These are phyloP conservation scores for Hypoxylon sp. DNA, from an alignment of 2,329 filamentous ascomycete species.

Conservation along the genomic window DNA sequence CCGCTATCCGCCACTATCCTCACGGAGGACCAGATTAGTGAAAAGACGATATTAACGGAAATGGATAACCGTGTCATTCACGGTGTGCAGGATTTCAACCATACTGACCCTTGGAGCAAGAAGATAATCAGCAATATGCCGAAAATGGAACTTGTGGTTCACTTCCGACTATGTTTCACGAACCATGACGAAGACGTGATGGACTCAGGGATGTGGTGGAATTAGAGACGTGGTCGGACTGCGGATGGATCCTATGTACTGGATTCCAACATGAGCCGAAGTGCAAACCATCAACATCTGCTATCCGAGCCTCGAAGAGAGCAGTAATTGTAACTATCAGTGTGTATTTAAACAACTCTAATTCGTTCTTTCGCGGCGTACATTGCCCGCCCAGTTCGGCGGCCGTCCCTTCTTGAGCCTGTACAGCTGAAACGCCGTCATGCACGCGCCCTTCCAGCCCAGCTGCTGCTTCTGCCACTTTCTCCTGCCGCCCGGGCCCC, in stretches of 20 bases:
- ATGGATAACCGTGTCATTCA: constrained; percentile 31
- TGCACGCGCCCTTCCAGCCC: constrained; percentile 61
- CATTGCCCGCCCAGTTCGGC: constrained; percentile 25
- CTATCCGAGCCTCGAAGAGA: too few relatives aligned
- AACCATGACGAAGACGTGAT: constrained; percentile 22
- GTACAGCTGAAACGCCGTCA: constrained; percentile 54
- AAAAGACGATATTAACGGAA: constrained; percentile 28
- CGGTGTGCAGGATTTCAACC: constrained; percentile 32
- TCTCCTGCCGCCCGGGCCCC: constrained; percentile 41
- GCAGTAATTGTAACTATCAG: too few relatives aligned
- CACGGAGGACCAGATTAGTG: constrained; percentile 12
- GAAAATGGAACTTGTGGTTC: constrained; percentile 35
- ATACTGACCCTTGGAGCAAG: constrained; percentile 27
- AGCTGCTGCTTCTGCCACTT: constrained; percentile 58
- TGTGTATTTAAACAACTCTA: not conserved
- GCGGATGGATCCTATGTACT: not conserved
- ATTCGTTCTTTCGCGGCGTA: constrained; percentile 30
- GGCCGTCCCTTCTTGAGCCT: constrained; percentile 45
- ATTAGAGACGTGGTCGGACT: not conserved
- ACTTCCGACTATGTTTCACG: constrained; percentile 35
- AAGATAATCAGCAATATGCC: constrained; percentile 32
- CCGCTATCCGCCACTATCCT: constrained; percentile 27
- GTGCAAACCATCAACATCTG: not conserved
- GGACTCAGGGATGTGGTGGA: constrained; percentile 5
- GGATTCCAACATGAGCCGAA: not conserved